Evolutionary conservation across 805 yeast species (phyloP), one percentile per base, ranked within the genome.

Genomic region (Metschnikowia kofuensis): DNA sequence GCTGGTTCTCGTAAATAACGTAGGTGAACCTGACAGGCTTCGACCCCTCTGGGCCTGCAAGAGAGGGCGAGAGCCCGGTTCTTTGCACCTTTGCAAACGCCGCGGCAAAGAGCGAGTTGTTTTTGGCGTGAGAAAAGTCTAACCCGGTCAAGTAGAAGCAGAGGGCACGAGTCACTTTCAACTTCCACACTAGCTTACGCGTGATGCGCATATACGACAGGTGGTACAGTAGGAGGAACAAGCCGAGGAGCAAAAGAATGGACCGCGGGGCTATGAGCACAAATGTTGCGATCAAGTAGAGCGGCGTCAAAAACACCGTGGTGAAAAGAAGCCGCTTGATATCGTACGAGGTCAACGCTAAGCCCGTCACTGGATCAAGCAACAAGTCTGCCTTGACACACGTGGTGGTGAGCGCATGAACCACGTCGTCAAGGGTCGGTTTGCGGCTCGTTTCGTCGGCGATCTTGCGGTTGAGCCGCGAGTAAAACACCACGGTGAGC

Each of bases 1-100:
- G 82, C 71, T 92, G 98, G 65, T 92, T 92, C 65, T 92, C 99
- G 66, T 84, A 91, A 10, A 94, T 74, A 1, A 89, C 97, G 67
- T 89, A 92, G 5, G 97, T 91, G 67, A 91, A 94, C 48, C 91
- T 70, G 30, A 89, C 90, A 1, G 83, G 81, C 45, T 72, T 67
- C 14, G 51, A 38, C 38, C 44, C 31, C 39, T 54, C 58, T 12
- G 48, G 46, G 36, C 50, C 51, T 21, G 47, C 44, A 16, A 37
- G 28, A 12, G 52, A 45, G 12, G 52, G 42, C 7, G 51, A 40
- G 10, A 49, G 38, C 8, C 56, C 56, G 11, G 57, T 44, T 32
- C 68, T 68, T 59, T 75, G 76, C 38, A 80, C 78, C 60, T 78
- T 75, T 48, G 79, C 79, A 66, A 78, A 72, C 2, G 83, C 83